Percentiles rank a stretch among this genome's conserved stretches.
Evolutionary conservation across 768 basidiomycete genomes (phyloP).

Genomic region (Albatrellus ellisii): DNA sequence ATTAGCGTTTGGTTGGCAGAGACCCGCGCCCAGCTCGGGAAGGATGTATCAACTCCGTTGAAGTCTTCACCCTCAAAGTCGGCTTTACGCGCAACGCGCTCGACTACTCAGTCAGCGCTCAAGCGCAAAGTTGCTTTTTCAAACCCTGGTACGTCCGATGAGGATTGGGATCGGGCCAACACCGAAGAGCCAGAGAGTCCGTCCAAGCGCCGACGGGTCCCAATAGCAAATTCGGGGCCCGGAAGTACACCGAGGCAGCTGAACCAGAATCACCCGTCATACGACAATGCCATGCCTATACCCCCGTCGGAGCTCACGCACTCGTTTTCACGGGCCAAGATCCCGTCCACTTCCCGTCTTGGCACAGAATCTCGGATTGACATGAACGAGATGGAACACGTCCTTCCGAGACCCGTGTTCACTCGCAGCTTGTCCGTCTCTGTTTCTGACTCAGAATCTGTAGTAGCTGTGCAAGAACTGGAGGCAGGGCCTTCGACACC

Average conservation of each 20-base stretch:
- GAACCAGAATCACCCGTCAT: not conserved
- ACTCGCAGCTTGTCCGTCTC: not conserved
- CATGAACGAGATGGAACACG: not conserved
- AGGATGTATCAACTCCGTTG: not conserved
- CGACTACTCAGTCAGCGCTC: conserved; percentile 1
- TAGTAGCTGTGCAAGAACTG: not conserved
- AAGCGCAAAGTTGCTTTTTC: conserved; percentile 13
- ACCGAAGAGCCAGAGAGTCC: not conserved
- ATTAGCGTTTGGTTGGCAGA: not conserved
- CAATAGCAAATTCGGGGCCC: not conserved
- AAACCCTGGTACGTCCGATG: not conserved
- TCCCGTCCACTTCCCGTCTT: not conserved
- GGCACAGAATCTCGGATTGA: not conserved
- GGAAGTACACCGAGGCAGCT: not conserved
- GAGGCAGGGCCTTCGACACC: conserved; percentile 12
- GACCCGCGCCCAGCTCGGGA: not conserved
- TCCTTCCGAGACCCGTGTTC: not conserved
- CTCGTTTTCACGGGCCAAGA: conserved; percentile 1
- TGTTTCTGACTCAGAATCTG: not conserved
- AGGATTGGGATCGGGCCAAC: conserved; percentile 5
- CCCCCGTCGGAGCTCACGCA: conserved; percentile 2
- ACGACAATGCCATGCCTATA: not conserved
- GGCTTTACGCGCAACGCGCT: conserved; percentile 3
- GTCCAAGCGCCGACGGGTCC: not conserved
- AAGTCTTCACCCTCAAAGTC: conserved; percentile 11